Conservation (phyloP, 352 stramenopile species). For the Pythium sp. region DNA sequence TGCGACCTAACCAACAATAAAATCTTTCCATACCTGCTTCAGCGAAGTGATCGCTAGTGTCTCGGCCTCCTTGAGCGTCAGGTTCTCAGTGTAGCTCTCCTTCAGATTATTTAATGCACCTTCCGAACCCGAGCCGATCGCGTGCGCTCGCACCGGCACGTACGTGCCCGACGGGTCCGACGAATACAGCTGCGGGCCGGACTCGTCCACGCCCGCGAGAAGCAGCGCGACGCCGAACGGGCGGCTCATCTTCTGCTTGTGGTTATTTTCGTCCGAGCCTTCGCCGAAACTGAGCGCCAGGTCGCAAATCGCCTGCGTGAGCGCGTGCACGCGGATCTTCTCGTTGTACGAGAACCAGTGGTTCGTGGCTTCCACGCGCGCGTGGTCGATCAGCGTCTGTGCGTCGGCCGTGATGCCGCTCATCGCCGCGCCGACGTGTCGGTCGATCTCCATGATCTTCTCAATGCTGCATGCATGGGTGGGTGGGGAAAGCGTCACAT, state of each 20-base stretch:
- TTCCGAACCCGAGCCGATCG: slow-evolving; percentile 97
- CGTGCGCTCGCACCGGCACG: slow-evolving; percentile 97
- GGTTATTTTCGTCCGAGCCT: slow-evolving; percentile 91
- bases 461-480: slow-evolving; percentile 86
- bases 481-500: not conserved
- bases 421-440: slow-evolving; percentile 97
- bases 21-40: slow-evolving; percentile 80
- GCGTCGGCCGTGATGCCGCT: slow-evolving; percentile 98
- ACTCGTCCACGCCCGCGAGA: slow-evolving; percentile 95
- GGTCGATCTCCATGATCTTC: slow-evolving; percentile 99
- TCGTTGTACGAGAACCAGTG: slow-evolving; percentile 99
- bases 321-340: slow-evolving; percentile 95
- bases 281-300: slow-evolving; percentile 96
- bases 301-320: slow-evolving; percentile 99
- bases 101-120: slow-evolving; percentile 97
- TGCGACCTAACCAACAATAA: not conserved
- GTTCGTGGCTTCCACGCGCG: slow-evolving; percentile 98
- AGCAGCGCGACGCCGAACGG: slow-evolving; percentile 99
- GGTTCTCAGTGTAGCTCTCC: slow-evolving; percentile 95
- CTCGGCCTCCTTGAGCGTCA: slow-evolving; percentile 97
- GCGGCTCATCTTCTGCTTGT: slow-evolving; percentile 97
- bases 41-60: slow-evolving; percentile 94
- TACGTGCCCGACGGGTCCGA: slow-evolving; percentile 98
- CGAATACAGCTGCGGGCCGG: slow-evolving; percentile 94
- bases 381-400: slow-evolving; percentile 98